These are phyloP conservation scores for Stropharia rugosoannulata DNA, from an alignment of 768 basidiomycete species.

Conservation along the genomic window DNA sequence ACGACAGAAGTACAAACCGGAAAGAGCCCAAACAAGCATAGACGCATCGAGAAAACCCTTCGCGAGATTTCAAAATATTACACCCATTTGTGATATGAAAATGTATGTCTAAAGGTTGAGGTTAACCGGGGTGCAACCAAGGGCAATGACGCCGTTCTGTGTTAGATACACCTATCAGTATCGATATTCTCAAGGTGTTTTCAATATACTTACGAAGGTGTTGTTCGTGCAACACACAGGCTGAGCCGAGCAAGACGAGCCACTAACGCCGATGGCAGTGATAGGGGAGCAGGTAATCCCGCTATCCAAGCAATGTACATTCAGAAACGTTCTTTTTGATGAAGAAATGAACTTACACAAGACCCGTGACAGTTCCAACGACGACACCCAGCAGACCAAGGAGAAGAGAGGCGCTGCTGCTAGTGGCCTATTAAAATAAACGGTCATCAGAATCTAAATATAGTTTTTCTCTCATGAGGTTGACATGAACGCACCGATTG, in stretches of 20 bases:
- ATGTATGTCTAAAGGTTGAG: constrained; percentile 17
- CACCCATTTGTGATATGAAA: background rate
- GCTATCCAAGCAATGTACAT: background rate
- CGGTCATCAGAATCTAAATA: background rate
- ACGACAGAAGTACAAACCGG: too few relatives aligned
- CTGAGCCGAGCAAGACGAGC: constrained; percentile 22
- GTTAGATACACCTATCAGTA: background rate
- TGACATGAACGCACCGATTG: constrained; percentile 12
- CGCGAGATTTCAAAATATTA: too few relatives aligned
- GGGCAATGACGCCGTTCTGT: constrained; percentile 24
- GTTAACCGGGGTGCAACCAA: constrained; percentile 28
- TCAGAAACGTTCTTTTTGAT: background rate
- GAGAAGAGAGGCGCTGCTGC: constrained; percentile 5
- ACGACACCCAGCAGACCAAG: constrained; percentile 26
- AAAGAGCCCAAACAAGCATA: background rate
- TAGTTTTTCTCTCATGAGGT: constrained; percentile 1
- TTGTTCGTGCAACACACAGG: constrained; percentile 29
- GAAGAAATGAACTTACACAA: constrained; percentile 1
- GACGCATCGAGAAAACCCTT: background rate
- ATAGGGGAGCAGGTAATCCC: constrained; percentile 25
- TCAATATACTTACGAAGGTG: constrained; percentile 19
- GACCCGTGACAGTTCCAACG: background rate
- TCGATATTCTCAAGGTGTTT: background rate
- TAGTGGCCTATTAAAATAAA: constrained; percentile 1
- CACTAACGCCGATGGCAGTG: constrained; percentile 20